Evolutionary conservation across 805 yeast genomes (phyloP), one percentile per base, ranked within the genome.

Genomic region (Hanseniaspora mollemarum): DNA sequence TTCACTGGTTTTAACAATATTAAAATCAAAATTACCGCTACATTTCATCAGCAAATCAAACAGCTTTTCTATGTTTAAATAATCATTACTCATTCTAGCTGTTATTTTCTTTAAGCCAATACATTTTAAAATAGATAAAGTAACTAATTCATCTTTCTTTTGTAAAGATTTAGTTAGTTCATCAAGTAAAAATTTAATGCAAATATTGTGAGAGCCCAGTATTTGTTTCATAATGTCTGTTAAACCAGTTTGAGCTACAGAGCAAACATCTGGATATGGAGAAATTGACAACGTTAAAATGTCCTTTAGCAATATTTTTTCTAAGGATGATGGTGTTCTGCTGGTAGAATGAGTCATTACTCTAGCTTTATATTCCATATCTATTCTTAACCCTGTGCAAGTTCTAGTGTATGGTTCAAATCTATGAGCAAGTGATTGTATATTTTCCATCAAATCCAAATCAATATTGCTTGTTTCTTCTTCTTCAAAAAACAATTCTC

Each of bases 381-480:
- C 83, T 13, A 87, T 70, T 50, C 94, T 73, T 0, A 84, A 76
- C 2, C 84, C 94, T n/a, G 87, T 61, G 1, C 83, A 74, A 0
- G 85, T 73, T 60, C 96, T 77, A 0, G 97, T 87, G 55, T 71
- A 81, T 1, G 87, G 85, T 53, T 81, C 79, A 5, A 77, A 67
- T 19, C 77, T 63, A 40, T 83, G 78, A 4, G 81, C 74, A 4
- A 84, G 66, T n/a, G 76, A 70, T 59, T 83, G 88, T 9, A 78
- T 68, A 35, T 74, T 72, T 41, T 74, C 75, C 49, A 81, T 69
- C 58, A 75, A 78, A 0, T 72, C 70, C 53, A 78, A 76, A 43
- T 77, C 76, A 31, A 81, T 69, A 33, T 68, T 67, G 4, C 80
- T 62, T 28, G 67, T 75, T 41, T 78, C 80, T 53, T 78, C 76